Conservation (phyloP, 2,329 filamentous ascomycete genomes). For the Bipolaris cookei region DNA sequence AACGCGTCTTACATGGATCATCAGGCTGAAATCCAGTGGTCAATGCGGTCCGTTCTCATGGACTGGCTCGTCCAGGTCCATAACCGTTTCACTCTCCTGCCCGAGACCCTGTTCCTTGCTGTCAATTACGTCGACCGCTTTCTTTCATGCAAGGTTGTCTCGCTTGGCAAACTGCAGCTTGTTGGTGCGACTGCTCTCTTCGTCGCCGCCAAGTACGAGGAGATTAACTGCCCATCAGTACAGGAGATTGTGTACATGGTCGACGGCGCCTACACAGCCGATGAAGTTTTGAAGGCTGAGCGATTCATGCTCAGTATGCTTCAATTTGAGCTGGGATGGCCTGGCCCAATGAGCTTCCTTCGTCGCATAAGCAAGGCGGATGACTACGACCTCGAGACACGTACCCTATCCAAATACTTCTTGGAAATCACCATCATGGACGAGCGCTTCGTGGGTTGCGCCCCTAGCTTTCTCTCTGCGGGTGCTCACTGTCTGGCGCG, state of each 20-base stretch:
- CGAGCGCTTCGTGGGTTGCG: slow-evolving; percentile 90
- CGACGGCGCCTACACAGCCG: slow-evolving; percentile 83
- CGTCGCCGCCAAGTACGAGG: slow-evolving; percentile 96
- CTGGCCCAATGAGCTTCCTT: slow-evolving; percentile 98
- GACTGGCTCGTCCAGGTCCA: slow-evolving; percentile 99
- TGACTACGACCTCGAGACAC: slow-evolving; percentile 93
- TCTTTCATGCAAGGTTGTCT: slow-evolving; percentile 91
- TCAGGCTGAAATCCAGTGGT: slow-evolving; percentile 98
- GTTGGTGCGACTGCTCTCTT: slow-evolving; percentile 96
- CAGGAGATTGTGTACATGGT: slow-evolving; percentile 99
- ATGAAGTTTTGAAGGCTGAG: slow-evolving; percentile 96
- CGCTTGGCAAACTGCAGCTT: slow-evolving; percentile 90
- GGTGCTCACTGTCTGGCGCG: slow-evolving; percentile 92
- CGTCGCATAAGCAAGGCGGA: slow-evolving; percentile 97
- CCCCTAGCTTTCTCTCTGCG: slow-evolving; percentile 88
- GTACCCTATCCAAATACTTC: slow-evolving; percentile 97
- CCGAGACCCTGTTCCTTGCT: slow-evolving; percentile 91
- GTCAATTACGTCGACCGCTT: slow-evolving; percentile 99
- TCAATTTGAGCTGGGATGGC: slow-evolving; percentile 93
- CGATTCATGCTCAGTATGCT: slow-evolving; percentile 98
- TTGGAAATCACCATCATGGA: slow-evolving; percentile 97
- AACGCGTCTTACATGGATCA: slow-evolving; percentile 96
- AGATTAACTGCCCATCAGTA: slow-evolving; percentile 96
- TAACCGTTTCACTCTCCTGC: slow-evolving; percentile 84
- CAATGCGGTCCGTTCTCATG: slow-evolving; percentile 95